Conservation (phyloP, 1,284 basidiomycete genomes). For the Spongispora temasekensis region DNA sequence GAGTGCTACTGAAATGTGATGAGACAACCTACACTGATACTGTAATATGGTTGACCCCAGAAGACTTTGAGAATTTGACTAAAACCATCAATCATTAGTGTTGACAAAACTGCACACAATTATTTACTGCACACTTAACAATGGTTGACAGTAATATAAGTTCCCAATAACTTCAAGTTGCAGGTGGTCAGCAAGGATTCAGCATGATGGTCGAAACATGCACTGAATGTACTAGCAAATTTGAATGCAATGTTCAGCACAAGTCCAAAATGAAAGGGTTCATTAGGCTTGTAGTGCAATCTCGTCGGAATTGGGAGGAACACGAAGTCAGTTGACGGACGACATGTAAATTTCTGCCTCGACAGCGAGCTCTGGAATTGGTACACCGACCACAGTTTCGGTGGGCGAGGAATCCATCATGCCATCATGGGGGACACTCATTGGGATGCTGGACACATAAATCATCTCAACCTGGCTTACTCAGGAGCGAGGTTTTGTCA, state of each 20-base stretch:
- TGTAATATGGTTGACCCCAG: slow-evolving; percentile 55
- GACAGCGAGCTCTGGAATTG: neutral
- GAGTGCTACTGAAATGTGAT: neutral
- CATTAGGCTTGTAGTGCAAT: slow-evolving; percentile 59
- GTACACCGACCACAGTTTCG: neutral
- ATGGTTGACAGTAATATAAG: slow-evolving; percentile 73
- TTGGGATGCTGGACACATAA: slow-evolving; percentile 5
- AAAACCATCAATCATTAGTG: slow-evolving; percentile 9
- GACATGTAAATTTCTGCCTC: neutral
- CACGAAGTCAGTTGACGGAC: slow-evolving; percentile 48
- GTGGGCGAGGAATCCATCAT: slow-evolving; percentile 12
- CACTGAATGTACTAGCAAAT: slow-evolving; percentile 56
- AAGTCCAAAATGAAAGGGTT: slow-evolving; percentile 61
- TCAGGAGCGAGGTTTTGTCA: too few relatives aligned
- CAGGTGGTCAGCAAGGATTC: slow-evolving; percentile 4
- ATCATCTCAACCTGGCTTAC: too few relatives aligned
- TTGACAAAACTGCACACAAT: neutral
- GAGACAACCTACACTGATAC: slow-evolving; percentile 51
- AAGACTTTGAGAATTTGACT: slow-evolving; percentile 59
- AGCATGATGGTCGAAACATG: slow-evolving; percentile 38
- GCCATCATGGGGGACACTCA: slow-evolving; percentile 15
- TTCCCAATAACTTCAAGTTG: slow-evolving; percentile 62
- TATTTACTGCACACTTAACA: slow-evolving; percentile 55
- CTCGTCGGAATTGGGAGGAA: slow-evolving; percentile 66
- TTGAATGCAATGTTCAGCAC: slow-evolving; percentile 66